phyloP scores from a whole-genome alignment of 2,329 filamentous ascomycete species.

The Fusarium heterosporum region DNA sequence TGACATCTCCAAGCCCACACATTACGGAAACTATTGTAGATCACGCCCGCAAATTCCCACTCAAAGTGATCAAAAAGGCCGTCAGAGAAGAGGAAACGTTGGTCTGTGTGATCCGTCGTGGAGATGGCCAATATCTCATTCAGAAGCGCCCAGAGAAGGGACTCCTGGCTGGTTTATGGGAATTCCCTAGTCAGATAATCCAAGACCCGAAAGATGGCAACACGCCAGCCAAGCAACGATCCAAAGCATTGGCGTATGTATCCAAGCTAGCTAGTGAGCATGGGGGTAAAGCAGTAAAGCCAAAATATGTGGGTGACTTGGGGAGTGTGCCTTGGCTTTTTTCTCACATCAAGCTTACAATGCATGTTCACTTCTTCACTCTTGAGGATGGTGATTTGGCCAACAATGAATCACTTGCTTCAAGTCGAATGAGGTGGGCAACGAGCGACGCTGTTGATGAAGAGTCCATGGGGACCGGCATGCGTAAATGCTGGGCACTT shows the following conservation, averaged over 20 bases:
- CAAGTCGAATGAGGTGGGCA: conserved; percentile 52
- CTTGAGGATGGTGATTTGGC: conserved; percentile 39
- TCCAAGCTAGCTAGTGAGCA: conserved; percentile 42
- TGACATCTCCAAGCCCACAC: conserved; percentile 19
- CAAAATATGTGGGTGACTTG: conserved; percentile 57
- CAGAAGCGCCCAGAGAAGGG: conserved; percentile 65
- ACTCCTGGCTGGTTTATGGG: conserved; percentile 67
- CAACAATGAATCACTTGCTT: conserved; percentile 11
- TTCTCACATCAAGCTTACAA: conserved; percentile 67
- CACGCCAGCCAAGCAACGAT: conserved; percentile 50
- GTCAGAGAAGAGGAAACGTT: conserved; percentile 64
- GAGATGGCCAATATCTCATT: conserved; percentile 60
- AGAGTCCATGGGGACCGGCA: conserved; percentile 69
- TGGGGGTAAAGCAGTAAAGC: conserved; percentile 1
- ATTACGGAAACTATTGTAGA: conserved; percentile 54
- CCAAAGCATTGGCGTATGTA: conserved; percentile 53
- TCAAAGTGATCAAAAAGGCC: conserved; percentile 64
- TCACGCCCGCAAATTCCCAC: conserved; percentile 64
- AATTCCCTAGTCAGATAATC: conserved; percentile 62
- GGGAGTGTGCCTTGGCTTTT: conserved; percentile 68
- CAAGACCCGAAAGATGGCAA: conserved; percentile 36
- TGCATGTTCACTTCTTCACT: conserved; percentile 67
- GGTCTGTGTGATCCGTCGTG: conserved; percentile 63
- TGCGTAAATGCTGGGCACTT: conserved; percentile 68
- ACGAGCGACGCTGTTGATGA: conserved; percentile 56